These are phyloP conservation scores for Cubamyces sp. DNA, from an alignment of 768 basidiomycete genomes.

Conservation along the genomic window DNA sequence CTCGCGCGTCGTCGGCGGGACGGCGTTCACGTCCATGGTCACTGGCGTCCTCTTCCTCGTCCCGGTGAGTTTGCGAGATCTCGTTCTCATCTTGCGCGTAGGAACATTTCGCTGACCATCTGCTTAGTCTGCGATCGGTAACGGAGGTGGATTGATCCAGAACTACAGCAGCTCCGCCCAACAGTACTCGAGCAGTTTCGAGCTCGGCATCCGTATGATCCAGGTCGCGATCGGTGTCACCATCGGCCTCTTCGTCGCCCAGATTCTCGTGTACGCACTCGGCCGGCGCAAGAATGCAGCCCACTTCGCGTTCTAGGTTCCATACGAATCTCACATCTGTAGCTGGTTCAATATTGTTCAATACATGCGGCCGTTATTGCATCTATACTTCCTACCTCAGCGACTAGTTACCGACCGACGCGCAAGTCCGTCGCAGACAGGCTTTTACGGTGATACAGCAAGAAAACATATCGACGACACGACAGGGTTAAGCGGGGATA, in stretches of 20 bases:
- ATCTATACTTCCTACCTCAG: neutral
- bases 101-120: neutral
- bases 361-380: conserved; percentile 7
- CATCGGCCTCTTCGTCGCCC: conserved; percentile 81
- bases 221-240: conserved; percentile 85
- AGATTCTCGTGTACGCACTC: conserved; percentile 78
- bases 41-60: conserved; percentile 91
- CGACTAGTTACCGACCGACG: neutral
- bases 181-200: conserved; percentile 77
- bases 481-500: conserved; percentile 4
- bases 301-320: conserved; percentile 67
- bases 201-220: conserved; percentile 81
- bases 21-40: conserved; percentile 91
- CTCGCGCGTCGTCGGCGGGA: conserved; percentile 73
- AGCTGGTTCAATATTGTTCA: neutral
- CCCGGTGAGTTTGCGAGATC: conserved; percentile 57
- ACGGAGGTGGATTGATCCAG: conserved; percentile 70
- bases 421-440: neutral
- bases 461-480: conserved; percentile 21
- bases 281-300: conserved; percentile 74
- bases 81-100: neutral
- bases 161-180: conserved; percentile 63
- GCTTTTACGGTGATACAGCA: conserved; percentile 13
- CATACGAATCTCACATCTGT: too few species aligned
- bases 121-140: conserved; percentile 71